Evolutionary conservation across 805 yeast genomes (phyloP), one percentile per base, ranked within the genome.

Genomic region (Lipomyces orientalis): DNA sequence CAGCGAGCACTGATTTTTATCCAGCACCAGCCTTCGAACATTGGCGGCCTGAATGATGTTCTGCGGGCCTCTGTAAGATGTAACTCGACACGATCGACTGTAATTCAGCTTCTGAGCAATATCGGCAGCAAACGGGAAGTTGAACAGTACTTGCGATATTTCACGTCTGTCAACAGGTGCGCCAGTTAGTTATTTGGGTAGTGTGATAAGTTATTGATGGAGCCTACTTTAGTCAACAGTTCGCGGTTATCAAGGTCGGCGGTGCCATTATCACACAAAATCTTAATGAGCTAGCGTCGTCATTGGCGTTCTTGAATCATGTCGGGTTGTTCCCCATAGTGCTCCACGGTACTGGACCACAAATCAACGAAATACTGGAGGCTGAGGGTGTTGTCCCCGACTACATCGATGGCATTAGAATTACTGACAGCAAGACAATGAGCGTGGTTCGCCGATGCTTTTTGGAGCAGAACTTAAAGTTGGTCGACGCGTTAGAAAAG

Each of bases 281-380:
- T 75, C 82, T 95, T 71, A 90, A 93, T 9, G 97, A 94, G 80
- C 83, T 95, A 74, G 99, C 99, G 0, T 91, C 97, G 0, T 93
- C 98, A 76, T 83, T 95, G 71, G 98, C 98, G 4, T 95, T 95
- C 80, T 83, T 95, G 72, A 95, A 95, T 82, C 99, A 95, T 77
- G 97, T 95, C 61, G 99, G 99, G 12, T 85, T 95, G 68, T 95
- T 93, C 76, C 99, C 99, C 33, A 93, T 95, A 70, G 97, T 95
- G 9, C 85, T 95, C 66, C 99, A 95, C 77, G 99, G 99, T 35
- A 95, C 99, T 0, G 99, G 99, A 22, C 99, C 99, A 6, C 99
- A 95, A 81, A 95, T 95, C 81, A 95, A 95, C 78, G 97, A 90
- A 75, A 86, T 93, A 73, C 84, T 95, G 67, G 99, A 95, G 79